Percentiles rank a stretch among this genome's conserved stretches.
Evolutionary conservation across 371 early-diverging fungal genomes (phyloP).

Genomic region (Rhizomucor pusillus): DNA sequence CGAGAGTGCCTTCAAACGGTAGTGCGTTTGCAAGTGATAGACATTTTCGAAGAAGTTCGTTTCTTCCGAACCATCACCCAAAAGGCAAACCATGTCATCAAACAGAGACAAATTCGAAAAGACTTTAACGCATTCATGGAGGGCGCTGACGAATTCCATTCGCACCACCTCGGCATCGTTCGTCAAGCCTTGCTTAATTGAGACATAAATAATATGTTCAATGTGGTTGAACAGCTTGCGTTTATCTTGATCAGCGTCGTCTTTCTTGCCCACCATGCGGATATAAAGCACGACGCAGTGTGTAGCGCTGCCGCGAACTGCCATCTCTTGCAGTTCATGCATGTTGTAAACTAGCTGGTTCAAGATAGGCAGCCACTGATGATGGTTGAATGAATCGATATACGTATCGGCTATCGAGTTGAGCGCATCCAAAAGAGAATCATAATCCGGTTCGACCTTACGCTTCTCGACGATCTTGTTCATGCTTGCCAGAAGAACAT

Average conservation of each 20-base stretch:
- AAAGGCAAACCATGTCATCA: constrained; percentile 62
- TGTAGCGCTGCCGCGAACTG: constrained; percentile 81
- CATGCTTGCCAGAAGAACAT: constrained; percentile 63
- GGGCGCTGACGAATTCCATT: constrained; percentile 64
- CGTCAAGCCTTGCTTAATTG: constrained; percentile 72
- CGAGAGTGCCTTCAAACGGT: constrained; percentile 80
- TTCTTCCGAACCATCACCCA: constrained; percentile 70
- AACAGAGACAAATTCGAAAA: constrained; percentile 63
- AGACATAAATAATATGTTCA: constrained; percentile 67
- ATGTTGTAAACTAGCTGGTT: constrained; percentile 80
- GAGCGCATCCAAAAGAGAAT: constrained; percentile 77
- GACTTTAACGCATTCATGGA: constrained; percentile 61
- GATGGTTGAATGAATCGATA: constrained; percentile 54
- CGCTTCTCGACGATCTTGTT: constrained; percentile 75
- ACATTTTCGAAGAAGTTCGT: constrained; percentile 88
- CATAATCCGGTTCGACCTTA: constrained; percentile 90
- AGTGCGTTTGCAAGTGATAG: constrained; percentile 91
- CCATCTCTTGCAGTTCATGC: constrained; percentile 83
- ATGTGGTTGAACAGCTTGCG: constrained; percentile 49
- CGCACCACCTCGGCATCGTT: constrained; percentile 63
- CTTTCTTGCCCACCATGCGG: constrained; percentile 41
- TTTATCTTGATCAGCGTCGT: constrained; percentile 39
- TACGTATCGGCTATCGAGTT: constrained; percentile 65
- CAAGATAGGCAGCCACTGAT: constrained; percentile 91
- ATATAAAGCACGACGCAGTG: constrained; percentile 69